Percentiles rank a stretch among this genome's conserved stretches.
phyloP scores from a whole-genome alignment of 140 eudicot genomes.

The Flaveria floridana region DNA sequence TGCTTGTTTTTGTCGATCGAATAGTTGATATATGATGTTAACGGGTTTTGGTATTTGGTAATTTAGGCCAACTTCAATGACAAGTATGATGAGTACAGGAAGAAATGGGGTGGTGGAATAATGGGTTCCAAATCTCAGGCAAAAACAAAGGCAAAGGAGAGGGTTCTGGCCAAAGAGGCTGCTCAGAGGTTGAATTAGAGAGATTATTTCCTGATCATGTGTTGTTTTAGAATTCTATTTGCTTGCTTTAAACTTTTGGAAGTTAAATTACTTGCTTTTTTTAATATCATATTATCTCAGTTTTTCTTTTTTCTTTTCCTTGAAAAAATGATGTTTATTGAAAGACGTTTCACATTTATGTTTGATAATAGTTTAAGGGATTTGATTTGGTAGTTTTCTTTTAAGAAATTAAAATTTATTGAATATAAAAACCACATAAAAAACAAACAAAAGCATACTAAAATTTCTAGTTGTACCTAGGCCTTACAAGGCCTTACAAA shows the following conservation, averaged over 20 bases:
- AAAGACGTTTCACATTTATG: no score
- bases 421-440: no score
- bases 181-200: slow-evolving; percentile 71
- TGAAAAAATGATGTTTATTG: no score
- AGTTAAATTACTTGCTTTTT: slow-evolving; percentile 16
- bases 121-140: slow-evolving; percentile 80
- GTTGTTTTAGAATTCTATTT: slow-evolving; percentile 13
- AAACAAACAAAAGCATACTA: no score
- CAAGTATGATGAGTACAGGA: slow-evolving; percentile 64
- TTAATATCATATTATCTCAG: not conserved
- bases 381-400: no score
- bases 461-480: no score
- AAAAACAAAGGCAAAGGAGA: slow-evolving; percentile 60
- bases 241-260: slow-evolving; percentile 15
- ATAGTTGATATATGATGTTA: not conserved
- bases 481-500: no score
- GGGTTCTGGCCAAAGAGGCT: slow-evolving; percentile 67
- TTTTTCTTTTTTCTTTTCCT: no score
- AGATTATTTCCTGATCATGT: slow-evolving; percentile 8
- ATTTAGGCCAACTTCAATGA: slow-evolving; percentile 62
- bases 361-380: no score
- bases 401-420: no score
- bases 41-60: not conserved
- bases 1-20: not conserved
- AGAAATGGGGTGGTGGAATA: slow-evolving; percentile 75